Percentiles rank a stretch among this genome's conserved stretches.
Evolutionary conservation across 192 early-diverging fungal genomes (phyloP).

Genomic region (Backusella sp.): DNA sequence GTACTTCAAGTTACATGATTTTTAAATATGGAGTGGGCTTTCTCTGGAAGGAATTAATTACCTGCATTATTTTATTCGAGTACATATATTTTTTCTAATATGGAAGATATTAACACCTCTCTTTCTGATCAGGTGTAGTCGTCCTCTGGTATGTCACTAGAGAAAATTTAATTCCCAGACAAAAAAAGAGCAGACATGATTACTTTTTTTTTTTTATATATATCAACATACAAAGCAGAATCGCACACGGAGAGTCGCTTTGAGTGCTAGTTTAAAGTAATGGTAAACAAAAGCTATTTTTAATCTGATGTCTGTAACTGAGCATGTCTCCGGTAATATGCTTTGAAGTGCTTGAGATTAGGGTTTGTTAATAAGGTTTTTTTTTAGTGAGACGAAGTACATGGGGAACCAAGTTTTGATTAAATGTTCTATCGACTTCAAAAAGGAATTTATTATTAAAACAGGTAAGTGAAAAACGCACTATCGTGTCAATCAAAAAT

Average conservation of each 20-base stretch:
- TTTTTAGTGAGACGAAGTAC: neutral
- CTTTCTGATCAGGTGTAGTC: neutral
- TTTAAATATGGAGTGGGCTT: neutral
- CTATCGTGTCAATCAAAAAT: too few relatives aligned
- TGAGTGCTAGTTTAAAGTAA: neutral
- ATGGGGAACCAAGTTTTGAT: neutral
- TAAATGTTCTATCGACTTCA: neutral
- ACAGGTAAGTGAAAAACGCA: too few relatives aligned
- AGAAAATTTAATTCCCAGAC: neutral
- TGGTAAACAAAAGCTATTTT: neutral
- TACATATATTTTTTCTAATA: neutral
- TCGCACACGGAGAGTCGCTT: neutral
- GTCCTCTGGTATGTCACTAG: neutral
- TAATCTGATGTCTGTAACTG: neutral
- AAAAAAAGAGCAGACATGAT: neutral
- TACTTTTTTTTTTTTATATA: neutral
- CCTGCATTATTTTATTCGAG: neutral
- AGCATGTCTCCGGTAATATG: neutral
- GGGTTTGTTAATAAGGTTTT: neutral
- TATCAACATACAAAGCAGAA: neutral
- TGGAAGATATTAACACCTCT: neutral
- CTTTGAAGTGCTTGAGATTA: neutral
- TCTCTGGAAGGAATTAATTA: neutral
- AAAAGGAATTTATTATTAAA: too few relatives aligned
- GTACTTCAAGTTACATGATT: neutral